Percentiles rank a stretch among this genome's conserved stretches.
Conservation (phyloP, 2,329 filamentous ascomycete species). For the Aspergillus alliaceus region DNA sequence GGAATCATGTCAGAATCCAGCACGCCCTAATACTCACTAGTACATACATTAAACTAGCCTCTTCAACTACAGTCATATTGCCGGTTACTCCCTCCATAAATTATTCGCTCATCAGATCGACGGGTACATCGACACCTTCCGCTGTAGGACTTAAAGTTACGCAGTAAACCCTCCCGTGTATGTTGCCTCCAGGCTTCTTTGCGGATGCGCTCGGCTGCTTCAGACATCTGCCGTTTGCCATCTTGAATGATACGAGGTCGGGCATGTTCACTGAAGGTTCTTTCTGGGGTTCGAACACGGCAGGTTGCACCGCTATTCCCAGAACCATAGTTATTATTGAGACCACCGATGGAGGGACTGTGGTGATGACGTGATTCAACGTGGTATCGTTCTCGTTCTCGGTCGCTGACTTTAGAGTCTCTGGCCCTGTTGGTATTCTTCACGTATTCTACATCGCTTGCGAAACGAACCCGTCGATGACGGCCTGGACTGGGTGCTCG, state of each 20-base stretch:
- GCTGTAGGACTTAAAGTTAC: constrained; percentile 6
- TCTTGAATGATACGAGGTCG: constrained; percentile 27
- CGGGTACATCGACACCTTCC: constrained; percentile 3
- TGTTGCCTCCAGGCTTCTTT: constrained; percentile 15
- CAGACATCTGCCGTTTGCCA: constrained; percentile 21
- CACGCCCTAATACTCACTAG: background rate
- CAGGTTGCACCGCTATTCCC: background rate
- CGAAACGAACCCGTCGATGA: constrained; percentile 21
- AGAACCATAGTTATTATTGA: background rate
- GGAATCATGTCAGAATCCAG: background rate
- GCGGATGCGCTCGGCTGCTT: constrained; percentile 19
- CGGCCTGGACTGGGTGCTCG: constrained; percentile 1
- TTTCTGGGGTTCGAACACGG: background rate
- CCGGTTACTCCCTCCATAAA: background rate
- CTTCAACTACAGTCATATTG: background rate
- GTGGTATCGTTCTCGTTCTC: constrained; percentile 1
- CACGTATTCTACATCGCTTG: constrained; percentile 16
- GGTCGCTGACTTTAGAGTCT: background rate
- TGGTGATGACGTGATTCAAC: background rate
- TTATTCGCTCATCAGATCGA: constrained; percentile 5
- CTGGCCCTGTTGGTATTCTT: constrained; percentile 5
- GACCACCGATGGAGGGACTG: background rate
- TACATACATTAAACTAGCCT: background rate
- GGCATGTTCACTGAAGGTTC: background rate
- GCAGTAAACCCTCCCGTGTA: constrained; percentile 7